A percentile compares a stretch with the other conserved stretches of the same genome.
phyloP scores from a whole-genome alignment of 2,329 filamentous ascomycete species.

The Botryotinia convoluta region DNA sequence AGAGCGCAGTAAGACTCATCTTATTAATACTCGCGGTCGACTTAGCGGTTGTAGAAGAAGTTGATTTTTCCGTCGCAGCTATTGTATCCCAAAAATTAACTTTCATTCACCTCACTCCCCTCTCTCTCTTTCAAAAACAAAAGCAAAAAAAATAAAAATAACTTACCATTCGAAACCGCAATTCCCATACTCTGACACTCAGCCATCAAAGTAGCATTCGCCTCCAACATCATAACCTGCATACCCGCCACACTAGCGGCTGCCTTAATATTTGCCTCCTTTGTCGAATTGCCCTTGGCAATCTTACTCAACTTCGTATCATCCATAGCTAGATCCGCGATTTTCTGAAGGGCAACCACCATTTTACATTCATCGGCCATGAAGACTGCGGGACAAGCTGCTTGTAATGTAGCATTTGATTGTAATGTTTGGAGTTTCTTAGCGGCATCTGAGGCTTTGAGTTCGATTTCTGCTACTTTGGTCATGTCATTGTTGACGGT shows the following conservation, averaged over 20 bases:
- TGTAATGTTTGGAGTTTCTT: slow-evolving; percentile 20
- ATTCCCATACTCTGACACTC: slow-evolving; percentile 10
- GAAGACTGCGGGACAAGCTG: slow-evolving; percentile 21
- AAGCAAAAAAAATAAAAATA: background rate
- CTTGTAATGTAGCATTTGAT: slow-evolving; percentile 26
- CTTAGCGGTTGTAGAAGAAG: background rate
- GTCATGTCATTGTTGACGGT: slow-evolving; percentile 24
- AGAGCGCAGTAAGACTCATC: background rate
- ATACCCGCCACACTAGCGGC: slow-evolving; percentile 38
- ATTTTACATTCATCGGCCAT: slow-evolving; percentile 17
- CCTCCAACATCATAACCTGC: slow-evolving; percentile 37
- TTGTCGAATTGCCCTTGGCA: slow-evolving; percentile 41
- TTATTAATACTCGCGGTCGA: background rate
- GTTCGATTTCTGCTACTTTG: slow-evolving; percentile 20
- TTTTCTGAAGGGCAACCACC: slow-evolving; percentile 3
- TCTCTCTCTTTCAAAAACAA: background rate
- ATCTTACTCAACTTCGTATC: slow-evolving; percentile 38
- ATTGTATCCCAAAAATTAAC: background rate
- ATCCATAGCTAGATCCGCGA: slow-evolving; percentile 40
- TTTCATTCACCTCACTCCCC: background rate
- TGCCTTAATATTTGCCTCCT: slow-evolving; percentile 40
- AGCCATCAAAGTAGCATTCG: slow-evolving; percentile 41
- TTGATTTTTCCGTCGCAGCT: slow-evolving; percentile 6
- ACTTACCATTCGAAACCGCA: background rate
- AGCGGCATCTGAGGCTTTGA: slow-evolving; percentile 20